Evolutionary conservation across 1,139 yeast species (phyloP).

Genomic region (Wickerhamiella pararugosa): DNA sequence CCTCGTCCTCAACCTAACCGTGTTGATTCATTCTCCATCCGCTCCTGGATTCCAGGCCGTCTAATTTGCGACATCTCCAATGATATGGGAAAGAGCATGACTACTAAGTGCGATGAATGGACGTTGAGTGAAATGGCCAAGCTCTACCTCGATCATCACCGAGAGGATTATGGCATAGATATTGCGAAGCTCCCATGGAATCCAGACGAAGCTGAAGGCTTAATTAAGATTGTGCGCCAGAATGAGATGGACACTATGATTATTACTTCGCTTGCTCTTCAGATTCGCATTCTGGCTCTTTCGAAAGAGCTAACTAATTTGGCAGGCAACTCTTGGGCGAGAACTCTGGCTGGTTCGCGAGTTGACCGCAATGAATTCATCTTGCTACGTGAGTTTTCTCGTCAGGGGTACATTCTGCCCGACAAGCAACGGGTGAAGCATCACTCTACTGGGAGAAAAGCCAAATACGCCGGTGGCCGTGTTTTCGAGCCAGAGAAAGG

Average conservation of each 20-base stretch:
- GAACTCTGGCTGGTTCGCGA: slow-evolving; percentile 86
- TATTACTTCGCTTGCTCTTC: slow-evolving; percentile 63
- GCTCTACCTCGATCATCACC: slow-evolving; percentile 49
- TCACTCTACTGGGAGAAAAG: slow-evolving; percentile 30
- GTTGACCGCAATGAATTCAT: slow-evolving; percentile 94
- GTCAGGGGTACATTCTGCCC: slow-evolving; percentile 72
- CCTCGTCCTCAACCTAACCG: slow-evolving; percentile 20
- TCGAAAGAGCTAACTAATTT: slow-evolving; percentile 83
- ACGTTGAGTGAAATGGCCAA: slow-evolving; percentile 83
- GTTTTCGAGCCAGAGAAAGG: slow-evolving; percentile 97
- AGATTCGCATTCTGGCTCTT: slow-evolving; percentile 71
- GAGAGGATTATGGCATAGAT: slow-evolving; percentile 39
- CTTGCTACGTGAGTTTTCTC: slow-evolving; percentile 79
- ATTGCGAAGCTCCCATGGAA: slow-evolving; percentile 37
- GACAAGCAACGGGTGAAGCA: slow-evolving; percentile 33
- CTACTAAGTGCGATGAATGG: slow-evolving; percentile 93
- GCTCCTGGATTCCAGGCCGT: slow-evolving; percentile 63
- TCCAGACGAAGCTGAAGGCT: slow-evolving; percentile 44
- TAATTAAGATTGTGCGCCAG: slow-evolving; percentile 55
- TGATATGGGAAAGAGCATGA: slow-evolving; percentile 87
- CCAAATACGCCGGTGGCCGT: slow-evolving; percentile 88
- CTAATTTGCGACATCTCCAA: slow-evolving; percentile 84
- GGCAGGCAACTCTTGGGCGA: slow-evolving; percentile 98
- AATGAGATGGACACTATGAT: slow-evolving; percentile 47
- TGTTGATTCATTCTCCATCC: slow-evolving; percentile 30